Conservation (phyloP, 2,329 filamentous ascomycete species). For the Calonectria pauciramosa region DNA sequence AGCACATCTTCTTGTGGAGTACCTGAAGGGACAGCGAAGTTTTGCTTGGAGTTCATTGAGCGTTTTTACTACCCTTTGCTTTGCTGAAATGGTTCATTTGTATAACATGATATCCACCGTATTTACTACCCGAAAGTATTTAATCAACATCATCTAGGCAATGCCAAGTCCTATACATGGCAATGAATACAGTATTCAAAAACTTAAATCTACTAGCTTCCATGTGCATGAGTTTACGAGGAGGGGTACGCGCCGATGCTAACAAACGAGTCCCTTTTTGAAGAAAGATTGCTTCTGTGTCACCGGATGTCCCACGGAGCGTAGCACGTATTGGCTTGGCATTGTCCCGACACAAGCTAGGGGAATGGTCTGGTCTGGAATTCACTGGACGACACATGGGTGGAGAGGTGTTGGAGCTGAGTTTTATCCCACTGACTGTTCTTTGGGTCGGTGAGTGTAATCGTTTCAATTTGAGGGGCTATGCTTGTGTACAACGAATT, state of each 20-base stretch:
- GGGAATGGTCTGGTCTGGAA: background rate
- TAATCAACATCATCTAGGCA: conserved; percentile 5
- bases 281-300: background rate
- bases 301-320: background rate
- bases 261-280: background rate
- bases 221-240: background rate
- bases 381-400: background rate
- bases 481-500: background rate
- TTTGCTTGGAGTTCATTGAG: conserved; percentile 26
- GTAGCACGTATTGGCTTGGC: background rate
- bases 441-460: background rate
- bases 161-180: background rate
- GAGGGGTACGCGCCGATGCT: background rate
- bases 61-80: conserved; percentile 13
- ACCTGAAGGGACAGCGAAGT: background rate
- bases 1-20: background rate
- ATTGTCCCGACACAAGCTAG: background rate
- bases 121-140: conserved; percentile 14
- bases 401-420: background rate
- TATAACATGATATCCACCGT: conserved; percentile 24
- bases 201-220: too few relatives aligned
- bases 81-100: conserved; percentile 30
- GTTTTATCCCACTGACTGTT: background rate
- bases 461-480: background rate
- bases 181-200: background rate